Percentiles rank a stretch among this genome's conserved stretches.
Evolutionary conservation across 2,329 filamentous ascomycete species (phyloP).

Genomic region (Rhexocercosporidium sp.): DNA sequence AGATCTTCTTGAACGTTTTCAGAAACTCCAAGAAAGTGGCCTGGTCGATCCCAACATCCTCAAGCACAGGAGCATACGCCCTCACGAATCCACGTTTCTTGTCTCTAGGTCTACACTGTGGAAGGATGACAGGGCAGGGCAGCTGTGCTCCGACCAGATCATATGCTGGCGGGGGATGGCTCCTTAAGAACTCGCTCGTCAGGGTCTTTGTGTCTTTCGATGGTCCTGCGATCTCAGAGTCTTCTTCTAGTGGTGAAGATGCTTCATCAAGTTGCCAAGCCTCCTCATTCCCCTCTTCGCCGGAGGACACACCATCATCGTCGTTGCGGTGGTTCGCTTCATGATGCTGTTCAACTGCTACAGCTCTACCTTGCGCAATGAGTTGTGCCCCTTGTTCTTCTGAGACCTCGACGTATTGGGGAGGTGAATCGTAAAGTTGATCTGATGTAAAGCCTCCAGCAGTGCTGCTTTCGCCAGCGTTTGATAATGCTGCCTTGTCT

Average conservation of each 20-base stretch:
- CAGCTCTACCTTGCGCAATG: conserved; percentile 30
- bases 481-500: conserved; percentile 7
- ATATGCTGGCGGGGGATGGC: conserved; percentile 31
- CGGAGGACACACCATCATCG: conserved; percentile 20
- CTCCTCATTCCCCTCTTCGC: conserved; percentile 35
- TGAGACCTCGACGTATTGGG: conserved; percentile 34
- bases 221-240: conserved; percentile 13
- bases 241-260: not conserved
- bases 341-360: conserved; percentile 21
- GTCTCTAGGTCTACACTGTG: conserved; percentile 55
- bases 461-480: conserved; percentile 29
- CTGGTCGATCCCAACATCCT: conserved; percentile 53
- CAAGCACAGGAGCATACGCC: conserved; percentile 57
- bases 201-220: conserved; percentile 20
- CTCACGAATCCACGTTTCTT: conserved; percentile 56
- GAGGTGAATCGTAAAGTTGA: conserved; percentile 24
- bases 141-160: conserved; percentile 29
- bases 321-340: conserved; percentile 10
- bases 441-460: not conserved
- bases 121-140: conserved; percentile 55
- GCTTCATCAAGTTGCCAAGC: conserved; percentile 38
- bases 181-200: conserved; percentile 28
- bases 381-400: conserved; percentile 27
- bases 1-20: conserved; percentile 51
- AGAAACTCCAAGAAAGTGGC: conserved; percentile 55